Conservation (phyloP, 169 alveolate genomes). For the Plasmodium gallinaceum region DNA sequence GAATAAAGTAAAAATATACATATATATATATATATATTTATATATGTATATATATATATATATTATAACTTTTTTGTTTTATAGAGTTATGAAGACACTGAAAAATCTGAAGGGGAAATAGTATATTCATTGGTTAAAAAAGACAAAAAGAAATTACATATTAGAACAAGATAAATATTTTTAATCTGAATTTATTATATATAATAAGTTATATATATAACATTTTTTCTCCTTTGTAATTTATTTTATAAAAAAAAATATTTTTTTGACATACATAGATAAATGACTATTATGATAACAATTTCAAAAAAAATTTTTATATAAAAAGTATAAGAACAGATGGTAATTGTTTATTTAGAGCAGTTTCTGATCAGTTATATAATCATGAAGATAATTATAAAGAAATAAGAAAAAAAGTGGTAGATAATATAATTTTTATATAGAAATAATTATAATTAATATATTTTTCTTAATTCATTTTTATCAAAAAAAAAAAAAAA, state of each 20-base stretch:
- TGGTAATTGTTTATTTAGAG: slow-evolving; percentile 65
- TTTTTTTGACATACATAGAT: neutral
- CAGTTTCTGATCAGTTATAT: slow-evolving; percentile 59
- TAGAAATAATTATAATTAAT: neutral
- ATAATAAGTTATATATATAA: no score
- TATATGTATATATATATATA: neutral
- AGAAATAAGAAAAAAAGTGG: slow-evolving; percentile 63
- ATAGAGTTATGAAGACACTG: slow-evolving; percentile 7
- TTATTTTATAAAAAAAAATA: neutral
- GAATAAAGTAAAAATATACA: slow-evolving; percentile 10
- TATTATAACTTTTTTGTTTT: neutral
- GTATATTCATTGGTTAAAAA: slow-evolving; percentile 21
- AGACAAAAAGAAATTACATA: slow-evolving; percentile 6
- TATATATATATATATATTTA: neutral
- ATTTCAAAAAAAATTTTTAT: slow-evolving; percentile 60
- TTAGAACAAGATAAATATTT: neutral
- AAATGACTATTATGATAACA: slow-evolving; percentile 53
- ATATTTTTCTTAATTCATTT: neutral
- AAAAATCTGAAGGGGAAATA: slow-evolving; percentile 4
- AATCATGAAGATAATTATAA: slow-evolving; percentile 60
- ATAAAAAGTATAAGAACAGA: slow-evolving; percentile 64
- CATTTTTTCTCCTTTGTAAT: neutral
- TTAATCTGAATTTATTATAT: neutral
- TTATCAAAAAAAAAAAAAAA: neutral
- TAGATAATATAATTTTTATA: neutral